Conservation (phyloP, 257 asterid species). For the Coffea eugenioides region DNA sequence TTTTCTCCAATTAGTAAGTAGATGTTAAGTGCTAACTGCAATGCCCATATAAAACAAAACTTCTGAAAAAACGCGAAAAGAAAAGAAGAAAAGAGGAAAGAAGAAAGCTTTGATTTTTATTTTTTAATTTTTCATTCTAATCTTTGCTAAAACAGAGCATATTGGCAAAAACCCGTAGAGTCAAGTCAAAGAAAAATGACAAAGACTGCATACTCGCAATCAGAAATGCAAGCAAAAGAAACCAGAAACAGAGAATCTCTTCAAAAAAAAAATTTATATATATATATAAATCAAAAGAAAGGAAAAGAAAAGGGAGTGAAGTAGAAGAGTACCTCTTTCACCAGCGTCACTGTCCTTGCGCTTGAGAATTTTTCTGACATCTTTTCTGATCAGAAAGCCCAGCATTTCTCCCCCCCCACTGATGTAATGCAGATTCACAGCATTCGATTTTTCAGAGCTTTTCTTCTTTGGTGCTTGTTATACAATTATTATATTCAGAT, state of each 20-base stretch:
- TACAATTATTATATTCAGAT: neutral
- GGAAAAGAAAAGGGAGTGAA: neutral
- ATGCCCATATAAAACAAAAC: neutral
- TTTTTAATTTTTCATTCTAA: neutral
- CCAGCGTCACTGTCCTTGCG: constrained; percentile 98
- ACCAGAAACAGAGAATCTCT: neutral
- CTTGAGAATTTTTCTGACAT: constrained; percentile 82
- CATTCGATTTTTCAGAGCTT: neutral
- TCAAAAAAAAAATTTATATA: no score
- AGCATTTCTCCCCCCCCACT: constrained; percentile 39
- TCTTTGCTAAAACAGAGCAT: neutral
- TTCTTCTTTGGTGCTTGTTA: neutral
- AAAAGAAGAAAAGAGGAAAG: neutral
- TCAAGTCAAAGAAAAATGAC: neutral
- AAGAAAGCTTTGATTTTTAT: neutral
- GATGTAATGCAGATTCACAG: neutral
- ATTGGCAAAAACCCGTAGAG: neutral
- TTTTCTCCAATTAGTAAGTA: neutral
- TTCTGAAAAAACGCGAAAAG: neutral
- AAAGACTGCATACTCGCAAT: constrained; percentile 8
- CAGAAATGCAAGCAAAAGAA: neutral
- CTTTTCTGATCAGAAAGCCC: constrained; percentile 60
- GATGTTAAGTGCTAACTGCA: neutral
- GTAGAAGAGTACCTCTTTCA: constrained; percentile 55
- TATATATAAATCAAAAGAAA: neutral